Evolutionary conservation across 345 rosid genomes (phyloP), one percentile per base, ranked within the genome.

Genomic region (Boechera divaricarpa): DNA sequence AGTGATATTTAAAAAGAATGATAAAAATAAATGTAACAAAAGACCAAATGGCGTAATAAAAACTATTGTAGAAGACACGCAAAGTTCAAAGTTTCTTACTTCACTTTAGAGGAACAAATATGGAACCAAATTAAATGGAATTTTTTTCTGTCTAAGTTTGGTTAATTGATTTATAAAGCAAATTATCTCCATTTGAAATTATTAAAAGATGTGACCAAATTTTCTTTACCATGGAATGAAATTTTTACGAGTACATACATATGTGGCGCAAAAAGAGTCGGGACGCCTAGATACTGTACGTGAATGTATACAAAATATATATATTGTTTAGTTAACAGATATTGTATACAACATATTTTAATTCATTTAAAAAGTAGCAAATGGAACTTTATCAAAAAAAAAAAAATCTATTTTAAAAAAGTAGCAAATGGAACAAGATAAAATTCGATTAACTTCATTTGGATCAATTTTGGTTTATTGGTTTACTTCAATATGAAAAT

Each of bases 61-160:
- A 73, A 24, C 33, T 18, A 41, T 53, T 52, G 63, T 73, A 41
- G 28, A 24, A 42, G 61, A 55, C 65, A 74, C 70, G 65, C 65
- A 74, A 74, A 65, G 56, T 33, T 64, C 65, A 35, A 55, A 65
- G 18, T 74, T 64, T 28, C 38, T 65, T 64, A 65, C 65, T 74
- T 65, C 71, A 74, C 18, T 63, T 64, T 15, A 32, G 56, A 55
- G 71, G 26, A 73, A 73, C 54, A 51, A 6, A 51, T 51, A 51
- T 62, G 42, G 6, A 73, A 62, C 28, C 53, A 49, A 36, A 38
- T 7, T 0, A 58, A 4, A 35, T 24, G 0, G 1, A 59, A 44
- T 53, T 38, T 42, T 16, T 7, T 32, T 44, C 59, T 16, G 39
- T 39, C 21, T 38, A 53, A 7, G 61, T 24, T 36, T 68, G 13